Percentiles rank a stretch among this genome's conserved stretches.
Evolutionary conservation across 2,329 filamentous ascomycete genomes (phyloP).

Genomic region (Ophioceras dolichostomum): DNA sequence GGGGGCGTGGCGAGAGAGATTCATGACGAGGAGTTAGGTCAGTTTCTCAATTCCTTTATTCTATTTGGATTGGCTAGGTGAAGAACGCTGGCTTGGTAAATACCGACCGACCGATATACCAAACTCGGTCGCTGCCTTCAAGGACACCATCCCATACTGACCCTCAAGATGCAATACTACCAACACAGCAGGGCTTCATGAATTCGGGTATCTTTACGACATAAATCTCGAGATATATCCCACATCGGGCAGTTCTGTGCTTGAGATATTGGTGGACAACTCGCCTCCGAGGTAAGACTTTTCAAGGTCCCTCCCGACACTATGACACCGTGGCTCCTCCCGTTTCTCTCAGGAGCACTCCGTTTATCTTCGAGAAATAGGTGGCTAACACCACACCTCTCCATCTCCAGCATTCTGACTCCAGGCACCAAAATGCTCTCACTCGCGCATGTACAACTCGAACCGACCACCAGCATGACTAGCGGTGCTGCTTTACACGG

Average conservation of each 20-base stretch:
- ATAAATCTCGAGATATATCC: constrained; percentile 33
- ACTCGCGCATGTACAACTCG: constrained; percentile 31
- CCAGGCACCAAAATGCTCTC: constrained; percentile 19
- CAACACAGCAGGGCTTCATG: constrained; percentile 19
- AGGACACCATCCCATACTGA: too few relatives aligned
- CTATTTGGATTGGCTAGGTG: too few relatives aligned
- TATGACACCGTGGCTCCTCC: too few relatives aligned
- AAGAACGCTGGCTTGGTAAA: too few relatives aligned
- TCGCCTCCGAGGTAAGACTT: constrained; percentile 24
- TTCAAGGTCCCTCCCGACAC: neutral
- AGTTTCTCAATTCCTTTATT: neutral
- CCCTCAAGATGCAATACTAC: too few relatives aligned
- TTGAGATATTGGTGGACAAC: constrained; percentile 34
- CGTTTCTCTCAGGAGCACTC: neutral
- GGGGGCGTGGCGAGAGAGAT: constrained; percentile 2
- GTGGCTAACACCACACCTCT: neutral
- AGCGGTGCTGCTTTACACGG: too few relatives aligned
- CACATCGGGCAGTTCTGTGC: constrained; percentile 23
- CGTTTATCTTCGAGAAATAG: too few relatives aligned
- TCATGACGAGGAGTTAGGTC: constrained; percentile 8
- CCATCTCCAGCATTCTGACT: neutral
- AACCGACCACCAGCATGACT: constrained; percentile 4
- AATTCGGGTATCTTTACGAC: constrained; percentile 36
- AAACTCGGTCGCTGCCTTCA: too few relatives aligned
- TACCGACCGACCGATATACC: too few relatives aligned